Evolutionary conservation across 1,284 basidiomycete genomes (phyloP), one percentile per base, ranked within the genome.

Genomic region (Porodaedalea pini): DNA sequence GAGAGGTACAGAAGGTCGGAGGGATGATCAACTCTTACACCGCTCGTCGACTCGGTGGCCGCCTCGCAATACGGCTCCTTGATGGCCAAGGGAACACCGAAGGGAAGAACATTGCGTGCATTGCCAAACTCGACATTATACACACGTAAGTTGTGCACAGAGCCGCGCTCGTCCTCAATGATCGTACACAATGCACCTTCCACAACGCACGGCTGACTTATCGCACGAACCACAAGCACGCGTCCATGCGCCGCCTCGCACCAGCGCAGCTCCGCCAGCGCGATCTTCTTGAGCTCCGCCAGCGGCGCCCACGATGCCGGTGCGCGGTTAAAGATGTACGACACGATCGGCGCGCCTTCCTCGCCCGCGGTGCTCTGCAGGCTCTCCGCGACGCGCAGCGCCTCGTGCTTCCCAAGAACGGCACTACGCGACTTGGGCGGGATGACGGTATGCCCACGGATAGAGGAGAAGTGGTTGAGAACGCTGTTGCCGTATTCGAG

Each of bases 41-140:
- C 58, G 31, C 58, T 60, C 41, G 54, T 60, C 5, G 27, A 25
- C 25, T 60, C 58, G 8, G 40, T 51, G 10, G 58, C 54, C 3
- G 58, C 58, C 17, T 60, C 58, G 27, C 58, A 60, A 39, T 60
- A 60, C 15, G 58, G 58, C 29, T 56, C 58, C 41, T 60, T 60
- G 43, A 60, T 52, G 23, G 58, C 58, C n/a, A 60, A 32, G 31
- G 45, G 29, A 21, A 50, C 21, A 4, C 58, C 54, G 6, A 43
- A 27, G 15, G 58, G 54, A 23, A 60, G 43, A 1, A 60, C 40
- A 27, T 60, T 50, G 3, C 49, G 53, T 7, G 31, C 17, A 29
- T 39, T 43, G 29, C 15, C 19, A 45, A 37, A 54, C 17, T 49
- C 32, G 7, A 51, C 21, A 37, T 59, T 59, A 19, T 56, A 56